Percentiles rank a stretch among this genome's conserved stretches.
phyloP scores from a whole-genome alignment of 805 yeast genomes.

The Candida endomychidarum region DNA sequence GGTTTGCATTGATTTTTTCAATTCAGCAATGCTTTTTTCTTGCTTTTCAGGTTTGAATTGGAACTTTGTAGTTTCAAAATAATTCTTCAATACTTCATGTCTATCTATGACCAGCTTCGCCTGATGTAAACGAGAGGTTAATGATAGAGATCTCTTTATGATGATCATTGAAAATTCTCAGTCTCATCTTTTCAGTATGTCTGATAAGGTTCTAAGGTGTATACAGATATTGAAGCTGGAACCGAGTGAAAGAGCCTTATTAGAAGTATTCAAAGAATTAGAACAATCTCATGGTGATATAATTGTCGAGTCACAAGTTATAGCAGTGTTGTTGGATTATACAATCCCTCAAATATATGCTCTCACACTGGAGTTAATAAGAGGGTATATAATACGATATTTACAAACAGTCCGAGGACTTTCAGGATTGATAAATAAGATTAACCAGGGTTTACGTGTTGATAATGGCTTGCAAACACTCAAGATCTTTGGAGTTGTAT shows the following conservation, averaged over 20 bases:
- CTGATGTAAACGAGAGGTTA: background rate
- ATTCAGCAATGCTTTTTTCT: slow-evolving; percentile 9
- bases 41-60: slow-evolving; percentile 16
- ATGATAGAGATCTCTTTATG: background rate
- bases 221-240: slow-evolving; percentile 3
- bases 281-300: background rate
- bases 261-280: background rate
- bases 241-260: background rate
- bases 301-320: background rate
- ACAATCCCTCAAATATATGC: slow-evolving; percentile 34
- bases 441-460: slow-evolving; percentile 8
- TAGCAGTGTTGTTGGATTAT: slow-evolving; percentile 11
- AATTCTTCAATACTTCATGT: slow-evolving; percentile 16
- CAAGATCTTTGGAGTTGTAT: slow-evolving; percentile 2
- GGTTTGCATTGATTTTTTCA: slow-evolving; percentile 19
- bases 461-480: background rate
- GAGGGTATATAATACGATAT: slow-evolving; percentile 7
- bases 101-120: background rate
- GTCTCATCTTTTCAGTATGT: background rate
- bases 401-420: slow-evolving; percentile 30
- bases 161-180: slow-evolving; percentile 16
- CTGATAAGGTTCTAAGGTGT: background rate
- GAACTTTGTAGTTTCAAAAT: slow-evolving; percentile 22
- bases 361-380: slow-evolving; percentile 15
- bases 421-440: slow-evolving; percentile 28